Percentiles rank a stretch among this genome's conserved stretches.
Evolutionary conservation across 129 eudicot species (phyloP).

Genomic region (Logfia minima): DNA sequence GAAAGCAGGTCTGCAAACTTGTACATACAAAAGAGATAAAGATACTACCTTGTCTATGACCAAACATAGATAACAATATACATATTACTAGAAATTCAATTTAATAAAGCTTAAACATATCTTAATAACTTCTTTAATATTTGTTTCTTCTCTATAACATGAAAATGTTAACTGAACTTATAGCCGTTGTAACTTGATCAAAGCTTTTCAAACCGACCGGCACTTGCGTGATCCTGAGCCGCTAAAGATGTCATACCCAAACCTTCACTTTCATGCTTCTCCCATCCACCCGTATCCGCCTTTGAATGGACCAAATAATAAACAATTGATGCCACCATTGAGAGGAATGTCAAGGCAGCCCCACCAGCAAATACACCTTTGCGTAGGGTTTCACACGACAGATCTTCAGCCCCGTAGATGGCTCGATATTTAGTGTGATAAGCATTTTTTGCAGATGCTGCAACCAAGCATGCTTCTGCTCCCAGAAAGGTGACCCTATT

Average conservation of each 20-base stretch:
- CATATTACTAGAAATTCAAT: conserved; percentile 20
- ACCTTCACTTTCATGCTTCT: conserved; percentile 77
- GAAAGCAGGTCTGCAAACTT: conserved; percentile 15
- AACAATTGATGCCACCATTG: conserved; percentile 75
- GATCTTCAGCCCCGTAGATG: conserved; percentile 39
- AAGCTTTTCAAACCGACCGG: conserved; percentile 49
- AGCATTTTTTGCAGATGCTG: conserved; percentile 93
- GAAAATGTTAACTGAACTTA: conserved; percentile 15
- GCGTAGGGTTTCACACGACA: conserved; percentile 89
- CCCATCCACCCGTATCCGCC: conserved; percentile 98
- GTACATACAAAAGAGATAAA: neutral
- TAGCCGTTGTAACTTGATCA: conserved; percentile 21
- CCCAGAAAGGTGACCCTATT: conserved; percentile 88
- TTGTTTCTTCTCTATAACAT: conserved; percentile 12
- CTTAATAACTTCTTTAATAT: neutral
- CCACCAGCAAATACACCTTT: conserved; percentile 97
- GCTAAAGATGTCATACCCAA: conserved; percentile 59
- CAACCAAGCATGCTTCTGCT: conserved; percentile 86
- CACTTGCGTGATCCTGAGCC: conserved; percentile 39
- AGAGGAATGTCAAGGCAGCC: conserved; percentile 72
- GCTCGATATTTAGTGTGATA: conserved; percentile 91
- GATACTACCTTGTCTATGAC: neutral
- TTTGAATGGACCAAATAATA: conserved; percentile 76
- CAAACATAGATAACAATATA: conserved; percentile 14
- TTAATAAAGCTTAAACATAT: conserved; percentile 25